Conservation (phyloP, 805 yeast genomes). For the Pichia occidentalis region DNA sequence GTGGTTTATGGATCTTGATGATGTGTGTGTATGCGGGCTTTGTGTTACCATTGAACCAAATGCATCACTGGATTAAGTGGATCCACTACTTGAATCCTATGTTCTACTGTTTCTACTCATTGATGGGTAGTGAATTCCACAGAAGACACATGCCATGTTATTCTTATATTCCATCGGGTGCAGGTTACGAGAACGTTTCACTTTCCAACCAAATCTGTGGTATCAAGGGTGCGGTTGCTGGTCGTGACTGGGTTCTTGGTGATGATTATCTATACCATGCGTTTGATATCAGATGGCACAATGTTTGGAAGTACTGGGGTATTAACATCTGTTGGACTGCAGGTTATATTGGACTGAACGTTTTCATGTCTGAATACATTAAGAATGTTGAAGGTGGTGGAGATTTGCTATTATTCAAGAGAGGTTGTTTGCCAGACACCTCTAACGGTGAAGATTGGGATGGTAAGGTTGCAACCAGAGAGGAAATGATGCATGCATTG, state of each 20-base stretch:
- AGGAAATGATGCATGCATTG: conserved; percentile 21
- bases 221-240: conserved; percentile 41
- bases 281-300: conserved; percentile 46
- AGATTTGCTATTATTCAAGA: conserved; percentile 28
- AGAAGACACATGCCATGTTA: conserved; percentile 46
- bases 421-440: conserved; percentile 25
- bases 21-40: conserved; percentile 58
- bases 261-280: conserved; percentile 38
- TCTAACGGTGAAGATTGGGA: conserved; percentile 32
- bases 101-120: conserved; percentile 43
- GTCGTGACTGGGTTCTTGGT: conserved; percentile 41
- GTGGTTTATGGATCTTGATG: conserved; percentile 48
- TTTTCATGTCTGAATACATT: conserved; percentile 26
- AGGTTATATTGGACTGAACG: conserved; percentile 33
- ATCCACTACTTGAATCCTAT: conserved; percentile 44
- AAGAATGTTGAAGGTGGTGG: conserved; percentile 26
- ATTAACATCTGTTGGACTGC: conserved; percentile 37
- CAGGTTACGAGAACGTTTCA: conserved; percentile 39
- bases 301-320: conserved; percentile 78
- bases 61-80: conserved; percentile 62
- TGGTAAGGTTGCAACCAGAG: conserved; percentile 30
- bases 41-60: conserved; percentile 50
- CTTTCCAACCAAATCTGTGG: conserved; percentile 42
- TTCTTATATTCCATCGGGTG: conserved; percentile 43
- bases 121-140: conserved; percentile 53